Evolutionary conservation across 768 basidiomycete species (phyloP), one percentile per base, ranked within the genome.

Genomic region (Lactarius trivialis): DNA sequence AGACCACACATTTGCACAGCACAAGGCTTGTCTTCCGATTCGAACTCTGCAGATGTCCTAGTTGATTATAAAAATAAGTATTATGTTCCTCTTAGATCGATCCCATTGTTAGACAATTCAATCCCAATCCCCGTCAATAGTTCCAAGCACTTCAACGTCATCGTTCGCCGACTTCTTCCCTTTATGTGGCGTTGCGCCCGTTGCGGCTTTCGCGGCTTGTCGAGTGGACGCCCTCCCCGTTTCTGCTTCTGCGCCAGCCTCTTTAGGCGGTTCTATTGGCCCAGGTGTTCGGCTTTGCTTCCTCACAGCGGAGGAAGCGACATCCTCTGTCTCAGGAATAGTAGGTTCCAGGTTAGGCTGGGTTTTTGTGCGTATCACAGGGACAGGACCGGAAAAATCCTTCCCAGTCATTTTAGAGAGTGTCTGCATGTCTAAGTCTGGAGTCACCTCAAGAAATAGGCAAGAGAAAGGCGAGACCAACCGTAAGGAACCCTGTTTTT

Each of bases 381-480:
- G 90, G 19, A 83, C 81, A 28, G 90, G 90, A 0, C 90, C 90
- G 49, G 88, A 86, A 69, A 92, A 92, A 70, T 92, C 88, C 66
- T 87, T 91, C 39, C 90, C 90, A 12, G 90, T 92, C 85, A 92
- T 85, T 15, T 85, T 83, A 50, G 86, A 83, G 14, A 92, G 73
- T 0, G 83, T 86, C 64, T 79, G 78, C 67, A 92, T 88, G 70
- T 92, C 90, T 91, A 51, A 45, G 55, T 14, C 28, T 39, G 21
- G 52, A 17, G 9, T 55, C n/a, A 24, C 8, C 26, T 43, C 49
- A 26, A 39, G 37, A n/a, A 50, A 32, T 55, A 49, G n/a, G 45
- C 21, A 9, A 19, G 55, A 59, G 4, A 45, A n/a, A 37, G n/a
- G 14, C 32, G 30, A 52, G 57, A 76, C 82, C 66, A 68, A 90